Base-by-base conservation (phyloP, 2,329 filamentous ascomycete species). In the Stemphylium beticola region DNA sequence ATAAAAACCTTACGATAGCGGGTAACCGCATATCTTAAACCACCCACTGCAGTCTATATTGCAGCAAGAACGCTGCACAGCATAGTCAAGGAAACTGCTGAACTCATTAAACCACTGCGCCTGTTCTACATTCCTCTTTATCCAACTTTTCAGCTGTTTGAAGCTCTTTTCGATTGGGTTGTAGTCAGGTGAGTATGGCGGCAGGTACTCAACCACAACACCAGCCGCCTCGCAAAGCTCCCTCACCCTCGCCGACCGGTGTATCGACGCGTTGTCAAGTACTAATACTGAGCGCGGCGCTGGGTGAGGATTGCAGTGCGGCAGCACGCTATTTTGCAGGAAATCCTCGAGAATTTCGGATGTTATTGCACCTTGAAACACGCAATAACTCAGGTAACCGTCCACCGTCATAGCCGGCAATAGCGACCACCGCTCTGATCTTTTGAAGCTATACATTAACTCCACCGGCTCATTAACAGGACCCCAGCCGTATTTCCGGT, bases 341-440 rank as follows among this genome's bases (percentile, higher is more conserved):
- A 52, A 57, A 3, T 52, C 20, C 29, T 49, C 39, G n/a, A 57
- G 45, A 3, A 36, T 6, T 10, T 40, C 31, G 12, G 49, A 6
- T 10, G 45, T 57, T 42, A 53, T 49, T 10, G 40, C 39, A 8
- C 49, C 53, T 46, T 57, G 29, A 12, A 52, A 52, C n/a, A 56
- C 32, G 1, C 5, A 17, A 12, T 37, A 29, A 4, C 8, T 14
- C 9, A 52, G 24, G 39, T 61, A 61, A 0, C 58, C 44, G 15
- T 61, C 31, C 4, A 54, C 22, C 6, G 49, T 53, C 40, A 59
- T 48, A 4, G 55, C 58, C 39, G 47, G 58, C 38, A 58, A 29
- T n/a, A 60, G 22, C 32, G 24, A 29, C 54, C 41, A 49, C n/a
- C 42, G 34, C 24, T 43, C 42, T 17, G 49, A 47, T 1, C 29